Percentiles rank a stretch among this genome's conserved stretches.
Evolutionary conservation across 2,329 filamentous ascomycete genomes (phyloP).

Genomic region (Fusarium sp.): DNA sequence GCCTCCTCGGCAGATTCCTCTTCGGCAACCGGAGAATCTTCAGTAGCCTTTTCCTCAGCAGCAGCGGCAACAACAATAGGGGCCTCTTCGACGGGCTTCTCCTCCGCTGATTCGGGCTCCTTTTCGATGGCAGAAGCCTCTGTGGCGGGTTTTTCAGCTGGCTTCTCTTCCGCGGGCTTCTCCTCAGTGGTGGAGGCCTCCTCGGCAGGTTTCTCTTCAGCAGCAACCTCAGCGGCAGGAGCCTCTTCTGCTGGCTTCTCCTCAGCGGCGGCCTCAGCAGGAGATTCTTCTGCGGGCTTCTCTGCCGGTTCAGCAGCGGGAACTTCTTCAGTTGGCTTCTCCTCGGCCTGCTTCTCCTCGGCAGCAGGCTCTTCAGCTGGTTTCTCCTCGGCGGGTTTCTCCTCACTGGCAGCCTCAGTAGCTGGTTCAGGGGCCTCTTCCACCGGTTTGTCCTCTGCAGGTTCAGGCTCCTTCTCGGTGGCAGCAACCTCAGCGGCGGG

Average conservation of each 20-base stretch:
- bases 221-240: not conserved
- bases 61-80: not conserved
- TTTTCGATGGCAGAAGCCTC: slow-evolving; percentile 4
- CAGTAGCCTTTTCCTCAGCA: not conserved
- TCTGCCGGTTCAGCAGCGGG: not conserved
- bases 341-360: not conserved
- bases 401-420: slow-evolving; percentile 1
- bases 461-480: not conserved
- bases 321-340: not conserved
- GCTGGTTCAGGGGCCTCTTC: not conserved
- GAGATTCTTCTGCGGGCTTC: not conserved
- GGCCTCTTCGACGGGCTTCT: slow-evolving; percentile 11
- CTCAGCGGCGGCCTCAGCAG: not conserved
- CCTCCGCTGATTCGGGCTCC: not conserved
- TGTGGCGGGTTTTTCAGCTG: not conserved
- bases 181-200: not conserved
- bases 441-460: not conserved
- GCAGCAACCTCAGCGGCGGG: not conserved
- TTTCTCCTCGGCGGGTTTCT: slow-evolving; percentile 10
- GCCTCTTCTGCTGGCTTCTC: slow-evolving; percentile 4
- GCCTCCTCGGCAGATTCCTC: not conserved
- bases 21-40: not conserved
- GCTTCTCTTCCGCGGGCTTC: not conserved
- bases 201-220: not conserved
- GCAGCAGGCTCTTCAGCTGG: not conserved